phyloP scores from a whole-genome alignment of 73 alveolate genomes.

The Blepharisma stoltei region DNA sequence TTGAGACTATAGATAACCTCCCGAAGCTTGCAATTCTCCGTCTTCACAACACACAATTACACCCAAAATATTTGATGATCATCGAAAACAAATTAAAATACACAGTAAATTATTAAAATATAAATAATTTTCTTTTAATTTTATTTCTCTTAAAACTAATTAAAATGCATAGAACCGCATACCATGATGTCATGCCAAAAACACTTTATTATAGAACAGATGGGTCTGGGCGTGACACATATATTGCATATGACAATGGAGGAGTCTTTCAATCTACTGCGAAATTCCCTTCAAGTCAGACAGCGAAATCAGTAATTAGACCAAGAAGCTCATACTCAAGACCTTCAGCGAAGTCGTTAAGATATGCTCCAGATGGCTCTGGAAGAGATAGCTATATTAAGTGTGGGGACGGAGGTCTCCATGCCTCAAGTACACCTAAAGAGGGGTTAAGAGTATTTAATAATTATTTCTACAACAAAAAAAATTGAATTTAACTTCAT shows the following conservation, averaged over 20 bases:
- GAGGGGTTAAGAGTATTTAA: no score
- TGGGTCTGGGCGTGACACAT: slow-evolving; percentile 71
- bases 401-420: slow-evolving; percentile 50
- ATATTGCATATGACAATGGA: slow-evolving; percentile 51
- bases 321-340: slow-evolving; percentile 20
- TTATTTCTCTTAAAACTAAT: not conserved
- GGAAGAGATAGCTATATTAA: slow-evolving; percentile 66
- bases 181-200: slow-evolving; percentile 33
- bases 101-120: not conserved
- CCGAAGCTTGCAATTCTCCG: no score
- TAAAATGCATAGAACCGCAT: slow-evolving; percentile 8
- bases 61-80: no score
- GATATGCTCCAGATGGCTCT: slow-evolving; percentile 56
- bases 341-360: slow-evolving; percentile 37
- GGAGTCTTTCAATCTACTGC: slow-evolving; percentile 36
- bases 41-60: no score
- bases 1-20: no score
- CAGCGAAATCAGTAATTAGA: not conserved
- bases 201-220: slow-evolving; percentile 47
- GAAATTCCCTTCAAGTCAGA: not conserved
- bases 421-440: not conserved
- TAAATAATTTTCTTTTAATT: slow-evolving; percentile 1
- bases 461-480: no score
- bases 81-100: no score
- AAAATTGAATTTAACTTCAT: no score